Percentiles rank a stretch among this genome's conserved stretches.
Evolutionary conservation across 768 basidiomycete species (phyloP).

Genomic region (Cyathus striatus): DNA sequence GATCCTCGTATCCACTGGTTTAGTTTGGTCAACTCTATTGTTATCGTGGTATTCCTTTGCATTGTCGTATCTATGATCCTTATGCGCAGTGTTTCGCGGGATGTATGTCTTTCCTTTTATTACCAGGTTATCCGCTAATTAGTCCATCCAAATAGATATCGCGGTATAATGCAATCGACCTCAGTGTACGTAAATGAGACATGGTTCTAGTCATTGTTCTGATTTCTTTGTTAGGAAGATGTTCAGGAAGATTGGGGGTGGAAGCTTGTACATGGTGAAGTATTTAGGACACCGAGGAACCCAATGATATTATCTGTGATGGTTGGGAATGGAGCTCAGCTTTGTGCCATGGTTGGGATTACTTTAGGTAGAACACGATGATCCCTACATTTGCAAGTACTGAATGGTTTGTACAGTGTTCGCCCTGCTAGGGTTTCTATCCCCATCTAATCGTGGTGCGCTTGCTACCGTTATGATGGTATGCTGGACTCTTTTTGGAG

Average conservation of each 20-base stretch:
- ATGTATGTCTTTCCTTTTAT: conserved; percentile 44
- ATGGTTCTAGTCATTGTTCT: background rate
- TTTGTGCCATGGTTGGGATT: conserved; percentile 81
- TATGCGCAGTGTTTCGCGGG: conserved; percentile 78
- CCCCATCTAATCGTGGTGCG: conserved; percentile 92
- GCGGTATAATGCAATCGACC: conserved; percentile 92
- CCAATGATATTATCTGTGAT: conserved; percentile 78
- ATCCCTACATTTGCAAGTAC: too few relatives aligned
- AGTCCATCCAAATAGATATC: conserved; percentile 49
- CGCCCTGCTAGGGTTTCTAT: conserved; percentile 88
- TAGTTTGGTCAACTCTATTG: conserved; percentile 86
- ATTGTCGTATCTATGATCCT: conserved; percentile 93
- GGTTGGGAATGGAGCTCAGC: conserved; percentile 87
- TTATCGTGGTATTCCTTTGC: conserved; percentile 89
- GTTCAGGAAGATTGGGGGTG: conserved; percentile 98
- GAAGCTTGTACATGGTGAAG: conserved; percentile 96
- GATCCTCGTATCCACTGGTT: conserved; percentile 97
- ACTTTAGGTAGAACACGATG: conserved; percentile 63
- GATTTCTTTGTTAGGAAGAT: conserved; percentile 59
- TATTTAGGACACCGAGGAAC: conserved; percentile 79
- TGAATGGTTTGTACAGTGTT: conserved; percentile 62
- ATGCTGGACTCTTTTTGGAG: conserved; percentile 91
- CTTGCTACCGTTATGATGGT: conserved; percentile 93
- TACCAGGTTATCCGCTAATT: background rate
- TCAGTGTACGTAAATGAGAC: conserved; percentile 56